phyloP scores from a whole-genome alignment of 805 yeast genomes.

The Teunomyces panamensis region DNA sequence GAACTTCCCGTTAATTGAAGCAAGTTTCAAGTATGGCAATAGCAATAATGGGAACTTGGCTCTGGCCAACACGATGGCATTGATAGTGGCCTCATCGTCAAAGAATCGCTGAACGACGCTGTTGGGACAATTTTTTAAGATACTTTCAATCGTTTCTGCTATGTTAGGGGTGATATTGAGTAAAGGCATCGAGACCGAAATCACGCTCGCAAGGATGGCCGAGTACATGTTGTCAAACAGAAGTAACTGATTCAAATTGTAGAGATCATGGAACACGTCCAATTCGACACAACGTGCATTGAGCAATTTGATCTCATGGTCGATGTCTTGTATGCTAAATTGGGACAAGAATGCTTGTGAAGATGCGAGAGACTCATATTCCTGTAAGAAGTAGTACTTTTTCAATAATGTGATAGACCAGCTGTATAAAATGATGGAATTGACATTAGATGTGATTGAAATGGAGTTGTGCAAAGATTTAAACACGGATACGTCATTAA shows the following conservation, averaged over 20 bases:
- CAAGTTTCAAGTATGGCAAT: conserved; percentile 57
- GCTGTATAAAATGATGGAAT: conserved; percentile 54
- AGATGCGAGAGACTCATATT: conserved; percentile 22
- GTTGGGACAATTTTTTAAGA: conserved; percentile 45
- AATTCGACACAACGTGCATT: conserved; percentile 37
- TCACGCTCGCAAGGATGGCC: conserved; percentile 46
- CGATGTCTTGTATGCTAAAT: conserved; percentile 11
- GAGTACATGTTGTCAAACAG: conserved; percentile 50
- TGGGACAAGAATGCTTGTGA: conserved; percentile 2
- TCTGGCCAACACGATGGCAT: conserved; percentile 50
- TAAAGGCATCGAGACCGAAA: conserved; percentile 48
- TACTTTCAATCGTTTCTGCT: conserved; percentile 39
- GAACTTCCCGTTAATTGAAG: conserved; percentile 61
- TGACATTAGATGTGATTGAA: conserved; percentile 29
- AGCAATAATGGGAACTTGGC: conserved; percentile 74
- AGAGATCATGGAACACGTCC: conserved; percentile 47
- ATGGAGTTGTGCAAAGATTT: conserved; percentile 40
- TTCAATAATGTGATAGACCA: conserved; percentile 65
- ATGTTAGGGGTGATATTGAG: conserved; percentile 44
- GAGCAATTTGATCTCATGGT: conserved; percentile 25
- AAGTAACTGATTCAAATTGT: conserved; percentile 39
- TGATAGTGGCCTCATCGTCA: conserved; percentile 39
- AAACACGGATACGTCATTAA: conserved; percentile 34
- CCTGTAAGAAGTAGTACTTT: conserved; percentile 46
- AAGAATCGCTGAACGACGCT: conserved; percentile 45